Base-by-base conservation (phyloP, 2,329 filamentous ascomycete genomes). In the Xylariaceae sp. region DNA sequence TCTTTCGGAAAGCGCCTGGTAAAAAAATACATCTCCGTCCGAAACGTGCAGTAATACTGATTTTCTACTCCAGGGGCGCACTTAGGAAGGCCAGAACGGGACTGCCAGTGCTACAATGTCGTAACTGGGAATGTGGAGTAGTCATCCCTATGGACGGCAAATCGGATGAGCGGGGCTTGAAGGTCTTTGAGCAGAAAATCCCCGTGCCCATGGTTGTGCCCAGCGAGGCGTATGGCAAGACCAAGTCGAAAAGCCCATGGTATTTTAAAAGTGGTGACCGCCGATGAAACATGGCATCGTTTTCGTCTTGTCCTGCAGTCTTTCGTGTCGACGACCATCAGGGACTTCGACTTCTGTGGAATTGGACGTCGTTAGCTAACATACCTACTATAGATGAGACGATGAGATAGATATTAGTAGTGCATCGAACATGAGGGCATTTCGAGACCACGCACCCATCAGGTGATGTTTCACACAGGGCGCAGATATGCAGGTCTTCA, bases 71-170 rank as follows among this genome's bases (percentile, higher is more conserved):
- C 63, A 90, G 88, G 93, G 94, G 93, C 18, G 86, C 86, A 51
- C 75, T 96, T 35, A 83, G 87, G 56, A 86, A 86, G 68, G 88
- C 95, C 68, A 85, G 82, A 66, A 75, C 84, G 2, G 87, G 87
- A 62, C 74, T 82, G 62, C 83, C 85, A 10, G 96, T 91, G 73
- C 79, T 97, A 63, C 92, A 83, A 63, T 92, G 89, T 73, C 86
- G 89, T 57, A 99, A 97, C 73, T 97, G 93, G 92, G 94, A 97
- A 75, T 96, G 92, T 70, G 94, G 94, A 42, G 89, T 99, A 1
- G 68, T 97, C 23, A 72, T 97, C 47, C 85, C 87, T 8, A 77
- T 89, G 23, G 67, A 64, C 48, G 58, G 69, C 55, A 63, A 62
- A 39, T 51, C 60, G 52, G 63, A 47, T 51, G 60, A 59, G 17